These are phyloP conservation scores for Aspergillus taichungensis DNA, from an alignment of 495 filamentous ascomycete genomes.

Conservation along the genomic window DNA sequence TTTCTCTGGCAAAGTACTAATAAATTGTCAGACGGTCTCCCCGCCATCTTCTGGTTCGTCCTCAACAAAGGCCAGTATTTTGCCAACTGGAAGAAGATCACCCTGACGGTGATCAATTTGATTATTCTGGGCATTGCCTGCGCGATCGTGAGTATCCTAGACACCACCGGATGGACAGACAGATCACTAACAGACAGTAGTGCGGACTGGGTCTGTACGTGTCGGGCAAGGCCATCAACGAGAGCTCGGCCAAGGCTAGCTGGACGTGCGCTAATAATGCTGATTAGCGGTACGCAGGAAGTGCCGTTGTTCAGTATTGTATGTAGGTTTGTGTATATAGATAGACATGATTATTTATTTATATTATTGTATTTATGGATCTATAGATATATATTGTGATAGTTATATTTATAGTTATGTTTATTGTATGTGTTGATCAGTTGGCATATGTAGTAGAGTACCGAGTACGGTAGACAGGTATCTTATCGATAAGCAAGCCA, in stretches of 20 bases:
- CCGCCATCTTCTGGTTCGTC: slow-evolving; percentile 34
- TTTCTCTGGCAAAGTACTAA: too few species aligned
- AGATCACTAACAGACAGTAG: background rate
- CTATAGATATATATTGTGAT: too few species aligned
- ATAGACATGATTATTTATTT: too few species aligned
- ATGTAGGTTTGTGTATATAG: too few species aligned
- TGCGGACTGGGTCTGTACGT: slow-evolving; percentile 24
- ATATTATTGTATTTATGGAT: too few species aligned
- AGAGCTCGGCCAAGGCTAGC: slow-evolving; percentile 6
- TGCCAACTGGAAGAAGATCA: slow-evolving; percentile 17
- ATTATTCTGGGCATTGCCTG: slow-evolving; percentile 24
- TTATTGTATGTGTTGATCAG: too few species aligned
- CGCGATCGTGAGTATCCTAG: slow-evolving; percentile 24
- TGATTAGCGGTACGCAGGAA: background rate
- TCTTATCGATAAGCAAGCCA: slow-evolving; percentile 1
- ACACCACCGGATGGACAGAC: background rate
- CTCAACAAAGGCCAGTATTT: slow-evolving; percentile 31
- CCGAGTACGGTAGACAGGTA: background rate
- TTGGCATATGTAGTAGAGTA: too few species aligned
- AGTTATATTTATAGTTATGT: too few species aligned
- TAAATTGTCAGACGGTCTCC: slow-evolving; percentile 19
- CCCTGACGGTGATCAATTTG: slow-evolving; percentile 27
- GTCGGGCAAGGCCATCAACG: slow-evolving; percentile 21
- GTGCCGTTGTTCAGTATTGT: too few species aligned
- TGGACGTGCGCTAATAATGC: slow-evolving; percentile 20